Evolutionary conservation across 2,329 filamentous ascomycete genomes (phyloP).

Genomic region (Alternaria arbusti): DNA sequence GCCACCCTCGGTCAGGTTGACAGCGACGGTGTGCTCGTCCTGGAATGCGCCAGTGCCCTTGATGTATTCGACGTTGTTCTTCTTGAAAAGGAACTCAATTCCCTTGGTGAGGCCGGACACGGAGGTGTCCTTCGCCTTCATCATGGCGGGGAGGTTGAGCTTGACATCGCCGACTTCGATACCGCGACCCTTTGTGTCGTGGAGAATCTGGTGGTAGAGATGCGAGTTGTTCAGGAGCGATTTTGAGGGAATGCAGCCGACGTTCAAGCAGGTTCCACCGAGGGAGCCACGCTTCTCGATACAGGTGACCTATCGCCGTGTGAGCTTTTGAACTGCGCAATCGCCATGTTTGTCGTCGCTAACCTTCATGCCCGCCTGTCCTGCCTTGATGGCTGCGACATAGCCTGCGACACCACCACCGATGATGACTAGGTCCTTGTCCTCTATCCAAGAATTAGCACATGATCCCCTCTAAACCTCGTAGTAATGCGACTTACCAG

Average conservation of each 20-base stretch:
- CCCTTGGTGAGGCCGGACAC: constrained; percentile 91
- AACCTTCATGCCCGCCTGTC: constrained; percentile 95
- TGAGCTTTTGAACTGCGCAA: constrained; percentile 10
- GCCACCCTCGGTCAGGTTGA: constrained; percentile 88
- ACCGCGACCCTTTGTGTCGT: constrained; percentile 96
- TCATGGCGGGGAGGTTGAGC: constrained; percentile 92
- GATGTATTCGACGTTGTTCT: constrained; percentile 98
- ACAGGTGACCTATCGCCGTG: constrained; percentile 76
- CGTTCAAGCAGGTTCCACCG: constrained; percentile 97
- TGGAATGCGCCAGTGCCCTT: constrained; percentile 89
- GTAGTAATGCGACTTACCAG: constrained; percentile 50
- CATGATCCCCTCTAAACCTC: constrained; percentile 21
- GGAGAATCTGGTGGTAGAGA: constrained; percentile 94
- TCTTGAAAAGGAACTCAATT: constrained; percentile 98
- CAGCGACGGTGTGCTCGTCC: constrained; percentile 89
- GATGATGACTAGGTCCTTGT: constrained; percentile 97
- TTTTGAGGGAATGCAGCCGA: constrained; percentile 99
- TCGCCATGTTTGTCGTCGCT: constrained; percentile 24
- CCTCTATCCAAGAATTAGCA: constrained; percentile 64
- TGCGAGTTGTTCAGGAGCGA: constrained; percentile 99
- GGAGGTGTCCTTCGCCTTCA: constrained; percentile 97
- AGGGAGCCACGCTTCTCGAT: constrained; percentile 97
- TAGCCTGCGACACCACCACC: constrained; percentile 98
- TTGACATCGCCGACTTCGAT: constrained; percentile 98
- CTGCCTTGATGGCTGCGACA: constrained; percentile 98